Evolutionary conservation across 345 rosid genomes (phyloP).

Genomic region (Salix caprea): DNA sequence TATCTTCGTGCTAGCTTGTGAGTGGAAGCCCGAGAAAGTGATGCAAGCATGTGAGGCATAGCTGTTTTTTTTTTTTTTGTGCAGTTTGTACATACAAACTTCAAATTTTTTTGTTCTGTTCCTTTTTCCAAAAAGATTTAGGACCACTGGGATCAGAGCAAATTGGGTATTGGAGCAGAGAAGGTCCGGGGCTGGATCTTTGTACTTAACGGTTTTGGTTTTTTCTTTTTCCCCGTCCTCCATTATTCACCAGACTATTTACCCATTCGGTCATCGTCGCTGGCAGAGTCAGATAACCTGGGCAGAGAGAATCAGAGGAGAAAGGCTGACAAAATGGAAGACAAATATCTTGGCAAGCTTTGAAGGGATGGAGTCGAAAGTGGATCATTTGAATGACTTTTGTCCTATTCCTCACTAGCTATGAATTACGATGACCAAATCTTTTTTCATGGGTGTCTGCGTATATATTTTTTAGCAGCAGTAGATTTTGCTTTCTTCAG

Average conservation of each 20-base stretch:
- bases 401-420: background rate
- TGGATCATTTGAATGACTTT: slow-evolving; percentile 13
- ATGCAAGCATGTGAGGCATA: slow-evolving; percentile 20
- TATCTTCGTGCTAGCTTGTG: slow-evolving; percentile 3
- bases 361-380: background rate
- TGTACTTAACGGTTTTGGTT: background rate
- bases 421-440: background rate
- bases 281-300: slow-evolving; percentile 24
- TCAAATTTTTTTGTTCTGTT: background rate
- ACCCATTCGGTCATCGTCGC: slow-evolving; percentile 1
- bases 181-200: background rate
- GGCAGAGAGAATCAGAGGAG: slow-evolving; percentile 22
- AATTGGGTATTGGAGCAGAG: background rate
- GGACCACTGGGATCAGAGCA: slow-evolving; percentile 26
- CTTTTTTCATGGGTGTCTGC: background rate
- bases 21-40: slow-evolving; percentile 2
- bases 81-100: background rate
- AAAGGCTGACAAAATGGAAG: slow-evolving; percentile 23
- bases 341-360: slow-evolving; percentile 1
- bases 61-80: background rate
- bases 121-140: slow-evolving; percentile 6
- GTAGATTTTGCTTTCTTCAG: too few species aligned
- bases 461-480: too few species aligned
- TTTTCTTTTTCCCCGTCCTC: background rate
- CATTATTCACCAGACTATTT: background rate